Percentiles rank a stretch among this genome's conserved stretches.
These are phyloP conservation scores for Endothia cerciana DNA, from an alignment of 2,329 filamentous ascomycete genomes.

Conservation along the genomic window DNA sequence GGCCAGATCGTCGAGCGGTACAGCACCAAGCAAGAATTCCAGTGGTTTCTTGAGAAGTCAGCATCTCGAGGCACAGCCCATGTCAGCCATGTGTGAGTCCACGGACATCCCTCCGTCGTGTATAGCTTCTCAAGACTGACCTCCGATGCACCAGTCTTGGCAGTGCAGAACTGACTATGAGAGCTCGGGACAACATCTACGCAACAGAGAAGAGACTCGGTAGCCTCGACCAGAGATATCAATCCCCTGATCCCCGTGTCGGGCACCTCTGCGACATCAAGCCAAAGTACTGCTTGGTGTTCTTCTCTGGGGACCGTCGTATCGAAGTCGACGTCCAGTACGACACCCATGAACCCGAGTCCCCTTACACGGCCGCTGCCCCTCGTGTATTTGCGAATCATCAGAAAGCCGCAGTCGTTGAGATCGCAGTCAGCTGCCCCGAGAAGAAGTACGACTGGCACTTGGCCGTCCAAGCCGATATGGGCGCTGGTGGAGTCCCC, in stretches of 20 bases:
- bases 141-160: conserved; percentile 12
- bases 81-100: conserved; percentile 14
- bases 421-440: conserved; percentile 39
- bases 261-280: conserved; percentile 23
- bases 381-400: conserved; percentile 15
- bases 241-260: conserved; percentile 5
- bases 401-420: conserved; percentile 24
- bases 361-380: conserved; percentile 3
- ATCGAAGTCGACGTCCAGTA: conserved; percentile 32
- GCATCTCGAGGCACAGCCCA: conserved; percentile 14
- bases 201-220: conserved; percentile 13
- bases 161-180: conserved; percentile 5
- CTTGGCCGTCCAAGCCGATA: conserved; percentile 37
- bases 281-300: conserved; percentile 27
- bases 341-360: not conserved
- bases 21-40: conserved; percentile 5
- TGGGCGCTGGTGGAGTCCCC: conserved; percentile 33
- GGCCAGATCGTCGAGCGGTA: conserved; percentile 7
- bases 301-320: conserved; percentile 30
- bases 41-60: conserved; percentile 13
- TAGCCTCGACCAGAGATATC: not conserved
- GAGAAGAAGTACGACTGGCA: conserved; percentile 45
- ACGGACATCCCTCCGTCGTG: no score
- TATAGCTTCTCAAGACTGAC: not conserved
- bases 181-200: conserved; percentile 22